Conservation (phyloP, 257 asterid species). For the Salvia rosmarinus region DNA sequence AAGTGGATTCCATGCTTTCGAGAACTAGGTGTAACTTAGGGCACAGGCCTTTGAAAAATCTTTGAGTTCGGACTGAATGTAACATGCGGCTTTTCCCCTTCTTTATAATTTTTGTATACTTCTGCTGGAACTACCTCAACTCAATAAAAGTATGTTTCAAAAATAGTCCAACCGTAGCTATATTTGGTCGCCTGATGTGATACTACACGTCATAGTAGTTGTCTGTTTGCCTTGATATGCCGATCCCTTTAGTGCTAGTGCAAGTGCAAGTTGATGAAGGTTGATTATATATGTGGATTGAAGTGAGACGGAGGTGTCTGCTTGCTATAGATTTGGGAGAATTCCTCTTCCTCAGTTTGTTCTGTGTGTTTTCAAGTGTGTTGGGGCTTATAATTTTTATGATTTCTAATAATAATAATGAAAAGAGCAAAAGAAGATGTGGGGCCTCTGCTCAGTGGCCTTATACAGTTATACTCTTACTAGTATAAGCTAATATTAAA, state of each 20-base stretch:
- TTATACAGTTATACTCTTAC: no score
- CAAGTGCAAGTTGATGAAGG: slow-evolving; percentile 17
- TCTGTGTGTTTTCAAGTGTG: background rate
- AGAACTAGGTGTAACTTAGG: background rate
- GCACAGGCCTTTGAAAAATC: slow-evolving; percentile 12
- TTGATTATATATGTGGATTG: background rate
- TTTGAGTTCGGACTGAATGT: background rate
- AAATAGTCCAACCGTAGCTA: slow-evolving; percentile 16
- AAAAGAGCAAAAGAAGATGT: background rate
- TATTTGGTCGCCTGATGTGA: background rate
- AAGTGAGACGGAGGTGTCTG: slow-evolving; percentile 14
- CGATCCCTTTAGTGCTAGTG: slow-evolving; percentile 9
- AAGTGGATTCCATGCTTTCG: background rate
- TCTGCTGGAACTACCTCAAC: background rate
- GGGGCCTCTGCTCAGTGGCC: background rate
- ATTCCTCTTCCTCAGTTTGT: background rate
- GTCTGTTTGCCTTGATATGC: slow-evolving; percentile 5
- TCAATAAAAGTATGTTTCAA: background rate
- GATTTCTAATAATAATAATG: background rate
- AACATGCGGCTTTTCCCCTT: background rate
- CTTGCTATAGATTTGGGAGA: slow-evolving; percentile 23
- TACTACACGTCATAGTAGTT: background rate
- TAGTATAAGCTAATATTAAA: background rate
- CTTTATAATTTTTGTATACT: background rate
- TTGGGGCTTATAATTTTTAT: background rate